phyloP scores from a whole-genome alignment of 495 filamentous ascomycete genomes.

The Xylaria nigripes region DNA sequence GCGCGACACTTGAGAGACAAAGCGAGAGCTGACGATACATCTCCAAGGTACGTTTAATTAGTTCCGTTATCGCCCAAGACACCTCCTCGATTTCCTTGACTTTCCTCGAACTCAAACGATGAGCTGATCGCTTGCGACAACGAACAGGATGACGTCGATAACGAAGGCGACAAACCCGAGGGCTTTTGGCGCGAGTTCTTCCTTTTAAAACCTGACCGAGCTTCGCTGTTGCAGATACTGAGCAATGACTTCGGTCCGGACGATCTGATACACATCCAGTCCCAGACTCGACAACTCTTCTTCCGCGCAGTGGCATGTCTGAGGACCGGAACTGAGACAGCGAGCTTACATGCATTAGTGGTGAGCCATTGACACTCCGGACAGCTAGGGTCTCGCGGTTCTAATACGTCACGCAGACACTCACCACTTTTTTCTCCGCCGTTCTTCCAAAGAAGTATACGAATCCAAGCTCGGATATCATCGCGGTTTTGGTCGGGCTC shows the following conservation, averaged over 20 bases:
- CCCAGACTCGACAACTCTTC: constrained; percentile 73
- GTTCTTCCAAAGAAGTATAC: constrained; percentile 86
- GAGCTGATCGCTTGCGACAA: constrained; percentile 3
- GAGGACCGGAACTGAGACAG: constrained; percentile 50
- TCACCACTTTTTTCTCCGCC: constrained; percentile 76
- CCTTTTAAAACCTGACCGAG: constrained; percentile 67
- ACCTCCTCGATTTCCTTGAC: not conserved
- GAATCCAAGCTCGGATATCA: constrained; percentile 92
- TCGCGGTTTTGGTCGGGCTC: constrained; percentile 78
- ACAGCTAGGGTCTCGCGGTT: not conserved
- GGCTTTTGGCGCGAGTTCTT: constrained; percentile 98
- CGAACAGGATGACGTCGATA: constrained; percentile 46
- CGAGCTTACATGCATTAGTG: constrained; percentile 78
- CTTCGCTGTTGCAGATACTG: constrained; percentile 57
- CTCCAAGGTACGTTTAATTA: constrained; percentile 20
- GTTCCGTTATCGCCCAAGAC: not conserved
- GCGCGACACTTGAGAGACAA: constrained; percentile 9
- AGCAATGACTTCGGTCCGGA: constrained; percentile 54
- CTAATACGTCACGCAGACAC: constrained; percentile 52
- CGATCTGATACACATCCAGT: constrained; percentile 65
- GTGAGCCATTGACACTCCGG: constrained; percentile 45
- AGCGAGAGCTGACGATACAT: constrained; percentile 22
- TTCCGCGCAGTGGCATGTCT: constrained; percentile 60
- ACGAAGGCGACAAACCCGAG: constrained; percentile 56
- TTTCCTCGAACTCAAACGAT: constrained; percentile 3